Evolutionary conservation across 2,329 filamentous ascomycete genomes (phyloP).

Genomic region (Blumeria hordei): DNA sequence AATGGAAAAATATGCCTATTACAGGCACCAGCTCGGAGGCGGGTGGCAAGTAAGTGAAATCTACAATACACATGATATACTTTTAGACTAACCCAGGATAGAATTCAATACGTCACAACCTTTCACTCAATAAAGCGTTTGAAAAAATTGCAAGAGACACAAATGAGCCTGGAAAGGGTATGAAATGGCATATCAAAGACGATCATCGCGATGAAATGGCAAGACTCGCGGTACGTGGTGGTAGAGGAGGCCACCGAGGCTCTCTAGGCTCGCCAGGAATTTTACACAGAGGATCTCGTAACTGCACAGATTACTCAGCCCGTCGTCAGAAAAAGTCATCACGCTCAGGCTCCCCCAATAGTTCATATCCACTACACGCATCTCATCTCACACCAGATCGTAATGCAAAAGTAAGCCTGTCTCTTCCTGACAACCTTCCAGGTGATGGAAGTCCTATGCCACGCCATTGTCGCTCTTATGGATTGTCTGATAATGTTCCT

Average conservation of each 20-base stretch:
- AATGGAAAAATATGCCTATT: constrained; percentile 77
- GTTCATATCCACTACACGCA: neutral
- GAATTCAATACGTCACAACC: constrained; percentile 92
- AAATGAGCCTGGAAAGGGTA: constrained; percentile 91
- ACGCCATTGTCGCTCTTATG: constrained; percentile 24
- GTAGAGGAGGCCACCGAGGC: constrained; percentile 37
- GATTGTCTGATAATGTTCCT: constrained; percentile 25
- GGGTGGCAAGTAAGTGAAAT: constrained; percentile 65
- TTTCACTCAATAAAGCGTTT: constrained; percentile 86
- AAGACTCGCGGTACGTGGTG: constrained; percentile 26
- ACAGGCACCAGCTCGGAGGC: constrained; percentile 45
- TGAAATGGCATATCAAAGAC: constrained; percentile 91
- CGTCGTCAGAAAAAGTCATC: constrained; percentile 32
- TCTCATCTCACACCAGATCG: constrained; percentile 33
- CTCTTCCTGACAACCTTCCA: constrained; percentile 9
- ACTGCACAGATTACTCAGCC: constrained; percentile 25
- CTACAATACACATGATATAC: neutral
- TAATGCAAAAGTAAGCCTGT: constrained; percentile 17
- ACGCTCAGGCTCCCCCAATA: constrained; percentile 20
- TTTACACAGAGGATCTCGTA: constrained; percentile 1
- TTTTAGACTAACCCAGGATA: constrained; percentile 14
- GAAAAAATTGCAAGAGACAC: constrained; percentile 80
- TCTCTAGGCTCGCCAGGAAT: constrained; percentile 41
- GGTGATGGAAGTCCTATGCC: constrained; percentile 36
- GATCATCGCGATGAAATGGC: constrained; percentile 74